A percentile compares a stretch with the other conserved stretches of the same genome.
phyloP scores from a whole-genome alignment of 495 filamentous ascomycete species.

The Tricharina praecox region DNA sequence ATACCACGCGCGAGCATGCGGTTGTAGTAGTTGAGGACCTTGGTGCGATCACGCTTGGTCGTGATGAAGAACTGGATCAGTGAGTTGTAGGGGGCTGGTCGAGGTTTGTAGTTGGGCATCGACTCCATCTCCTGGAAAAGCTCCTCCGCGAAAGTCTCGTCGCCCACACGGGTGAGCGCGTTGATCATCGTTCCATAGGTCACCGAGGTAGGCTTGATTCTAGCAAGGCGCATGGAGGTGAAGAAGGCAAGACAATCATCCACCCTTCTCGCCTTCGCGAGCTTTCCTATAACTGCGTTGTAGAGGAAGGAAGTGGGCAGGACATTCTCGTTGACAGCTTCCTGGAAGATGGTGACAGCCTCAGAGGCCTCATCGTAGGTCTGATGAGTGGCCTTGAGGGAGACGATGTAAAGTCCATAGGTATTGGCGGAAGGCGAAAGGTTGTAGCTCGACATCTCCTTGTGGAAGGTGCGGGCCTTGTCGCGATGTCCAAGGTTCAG shows the following conservation, averaged over 20 bases:
- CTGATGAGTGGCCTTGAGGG: conserved; percentile 86
- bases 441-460: conserved; percentile 67
- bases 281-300: conserved; percentile 94
- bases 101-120: conserved; percentile 96
- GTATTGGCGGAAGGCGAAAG: conserved; percentile 89
- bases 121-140: conserved; percentile 98
- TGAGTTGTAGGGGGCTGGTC: conserved; percentile 92
- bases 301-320: conserved; percentile 93
- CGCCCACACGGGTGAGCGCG: conserved; percentile 86
- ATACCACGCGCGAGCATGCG: conserved; percentile 81
- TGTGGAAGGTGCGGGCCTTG: conserved; percentile 69
- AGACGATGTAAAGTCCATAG: conserved; percentile 95
- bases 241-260: conserved; percentile 98
- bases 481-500: conserved; percentile 65
- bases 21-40: conserved; percentile 91
- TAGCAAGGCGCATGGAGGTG: conserved; percentile 81
- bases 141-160: conserved; percentile 93
- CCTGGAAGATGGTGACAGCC: conserved; percentile 90
- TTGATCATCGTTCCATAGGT: conserved; percentile 98
- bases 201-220: conserved; percentile 88
- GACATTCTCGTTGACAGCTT: conserved; percentile 82
- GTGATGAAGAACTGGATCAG: conserved; percentile 99
- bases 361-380: conserved; percentile 95
- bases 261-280: conserved; percentile 91
- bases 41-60: conserved; percentile 83